Percentiles rank a stretch among this genome's conserved stretches.
phyloP scores from a whole-genome alignment of 202 grass and related monocot genomes.

The Digitaria exilis region DNA sequence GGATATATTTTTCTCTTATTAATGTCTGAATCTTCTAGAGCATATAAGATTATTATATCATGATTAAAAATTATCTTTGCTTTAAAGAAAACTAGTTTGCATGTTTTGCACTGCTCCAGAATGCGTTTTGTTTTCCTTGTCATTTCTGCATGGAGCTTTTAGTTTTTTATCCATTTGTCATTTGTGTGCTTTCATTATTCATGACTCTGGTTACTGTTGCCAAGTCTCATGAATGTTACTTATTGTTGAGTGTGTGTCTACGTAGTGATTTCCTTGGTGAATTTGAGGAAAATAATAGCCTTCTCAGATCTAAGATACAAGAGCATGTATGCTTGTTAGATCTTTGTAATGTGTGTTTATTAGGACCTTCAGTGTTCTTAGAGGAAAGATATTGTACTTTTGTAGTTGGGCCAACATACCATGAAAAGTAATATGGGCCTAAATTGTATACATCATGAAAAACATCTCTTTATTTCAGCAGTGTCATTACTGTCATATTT shows the following conservation, averaged over 20 bases:
- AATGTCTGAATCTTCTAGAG: background rate
- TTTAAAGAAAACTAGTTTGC: background rate
- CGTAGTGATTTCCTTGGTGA: background rate
- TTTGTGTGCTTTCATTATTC: background rate
- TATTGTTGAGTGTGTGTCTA: background rate
- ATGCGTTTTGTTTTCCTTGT: background rate
- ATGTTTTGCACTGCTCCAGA: background rate
- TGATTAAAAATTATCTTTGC: too few relatives aligned
- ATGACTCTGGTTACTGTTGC: background rate
- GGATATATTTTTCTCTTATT: background rate
- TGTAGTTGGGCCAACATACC: background rate
- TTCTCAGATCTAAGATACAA: background rate
- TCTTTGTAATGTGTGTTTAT: background rate
- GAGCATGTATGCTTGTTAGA: background rate
- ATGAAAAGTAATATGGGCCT: background rate
- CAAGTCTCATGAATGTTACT: background rate
- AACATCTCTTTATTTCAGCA: background rate
- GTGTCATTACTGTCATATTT: background rate
- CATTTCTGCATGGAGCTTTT: background rate
- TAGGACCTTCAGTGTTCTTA: background rate
- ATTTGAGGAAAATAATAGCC: background rate
- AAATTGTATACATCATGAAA: background rate
- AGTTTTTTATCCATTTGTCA: background rate
- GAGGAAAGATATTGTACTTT: background rate
- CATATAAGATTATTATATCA: background rate